Base-by-base conservation (phyloP, 495 filamentous ascomycete genomes). In the Xylaria grammica region DNA sequence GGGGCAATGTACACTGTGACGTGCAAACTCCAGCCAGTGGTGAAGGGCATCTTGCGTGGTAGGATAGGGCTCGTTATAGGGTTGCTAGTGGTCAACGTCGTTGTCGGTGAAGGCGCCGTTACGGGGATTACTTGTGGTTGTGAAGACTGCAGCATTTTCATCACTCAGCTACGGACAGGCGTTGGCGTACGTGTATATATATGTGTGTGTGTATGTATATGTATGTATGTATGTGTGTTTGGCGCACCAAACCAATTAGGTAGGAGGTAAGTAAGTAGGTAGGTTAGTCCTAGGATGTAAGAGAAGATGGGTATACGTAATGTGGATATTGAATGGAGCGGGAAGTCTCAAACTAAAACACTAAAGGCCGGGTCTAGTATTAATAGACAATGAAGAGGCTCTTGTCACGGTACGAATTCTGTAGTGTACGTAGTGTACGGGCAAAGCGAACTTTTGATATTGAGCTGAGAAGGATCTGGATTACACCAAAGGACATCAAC, bases 1-100 rank as follows among this genome's bases (percentile, higher is more conserved):
- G 80, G 75, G 13, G 75, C 72, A 30, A 84, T 73, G 50, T 76
- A 67, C 11, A 84, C 69, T 2, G 74, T 80, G 29, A 82, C 72
- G 48, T 84, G 79, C 29, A 83, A 67, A 52, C 72, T 74, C 53
- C 64, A 58, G 6, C 65, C 62, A 15, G 62, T 65, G 29, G 65
- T 30, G 46, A 54, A 19, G n/a, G 63, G 48, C 63, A 60, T 60
- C 46, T 64, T 64, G 44, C 45, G 62, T 3, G 53, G 53, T 19
- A 64, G 30, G 11, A 24, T n/a, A 13, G 62, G 27, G 30, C 34
- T 48, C 17, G 22, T 20, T 30, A 58, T 55, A 17, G 52, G 17
- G 32, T 22, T 48, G 20, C 17, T 19, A 27, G 62, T 34, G 1
- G 44, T 58, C 45, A 51, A 58, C 20, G 62, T 27, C 17, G 52